These are phyloP conservation scores for Juglanconis juglandina DNA, from an alignment of 2,329 filamentous ascomycete species.

Conservation along the genomic window DNA sequence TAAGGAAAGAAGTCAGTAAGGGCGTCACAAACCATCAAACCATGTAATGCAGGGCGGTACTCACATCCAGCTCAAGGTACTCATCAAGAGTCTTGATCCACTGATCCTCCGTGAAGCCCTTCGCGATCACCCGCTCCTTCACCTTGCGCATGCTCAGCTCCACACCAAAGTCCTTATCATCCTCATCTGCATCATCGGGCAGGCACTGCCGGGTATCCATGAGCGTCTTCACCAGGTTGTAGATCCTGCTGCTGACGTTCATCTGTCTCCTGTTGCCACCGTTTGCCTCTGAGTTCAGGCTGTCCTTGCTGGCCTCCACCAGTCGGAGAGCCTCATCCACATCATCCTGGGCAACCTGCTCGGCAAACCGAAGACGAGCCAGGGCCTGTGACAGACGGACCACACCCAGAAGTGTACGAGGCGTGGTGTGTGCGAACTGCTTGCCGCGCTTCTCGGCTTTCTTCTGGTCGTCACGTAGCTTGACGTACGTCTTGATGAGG, in stretches of 20 bases:
- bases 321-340: conserved; percentile 92
- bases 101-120: conserved; percentile 95
- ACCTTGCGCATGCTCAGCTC: conserved; percentile 87
- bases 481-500: conserved; percentile 94
- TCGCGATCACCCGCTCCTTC: conserved; percentile 85
- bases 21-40: neutral
- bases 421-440: conserved; percentile 90
- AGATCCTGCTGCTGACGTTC: conserved; percentile 85
- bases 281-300: conserved; percentile 67
- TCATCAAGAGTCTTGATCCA: conserved; percentile 83
- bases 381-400: conserved; percentile 91
- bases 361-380: conserved; percentile 84
- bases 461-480: conserved; percentile 87
- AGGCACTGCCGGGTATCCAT: conserved; percentile 83
- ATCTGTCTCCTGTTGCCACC: conserved; percentile 60
- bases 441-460: conserved; percentile 86
- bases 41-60: conserved; percentile 38
- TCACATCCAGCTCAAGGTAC: conserved; percentile 84
- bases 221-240: conserved; percentile 87
- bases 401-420: conserved; percentile 88
- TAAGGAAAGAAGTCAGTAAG: conserved; percentile 34
- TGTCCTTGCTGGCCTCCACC: conserved; percentile 90
- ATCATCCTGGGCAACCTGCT: conserved; percentile 82
- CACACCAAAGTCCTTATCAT: conserved; percentile 48
- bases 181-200: conserved; percentile 61